Evolutionary conservation across 805 yeast genomes (phyloP), one percentile per base, ranked within the genome.

Genomic region (Ogataea siamensis): DNA sequence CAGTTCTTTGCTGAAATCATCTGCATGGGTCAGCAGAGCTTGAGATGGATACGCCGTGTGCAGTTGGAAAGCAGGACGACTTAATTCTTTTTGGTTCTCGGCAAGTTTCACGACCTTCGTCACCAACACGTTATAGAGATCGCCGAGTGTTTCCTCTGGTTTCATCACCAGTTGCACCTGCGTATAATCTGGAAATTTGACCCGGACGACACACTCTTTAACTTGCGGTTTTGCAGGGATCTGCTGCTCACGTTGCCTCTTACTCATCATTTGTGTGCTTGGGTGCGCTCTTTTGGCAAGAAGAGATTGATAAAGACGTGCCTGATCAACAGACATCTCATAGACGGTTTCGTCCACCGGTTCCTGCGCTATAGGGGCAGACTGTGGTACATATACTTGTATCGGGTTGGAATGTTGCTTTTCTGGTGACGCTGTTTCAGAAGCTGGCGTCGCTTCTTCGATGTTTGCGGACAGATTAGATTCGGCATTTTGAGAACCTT

Each of bases 151-250:
- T 33, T 76, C 76, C 1, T 50, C 48, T 5, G 76, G 67, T 8
- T 53, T 51, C 46, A 81, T 72, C n/a, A 61, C 66, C 12, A 75
- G 63, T 46, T 80, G 79, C 1, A 80, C 52, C 15, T 63, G 63
- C 3, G 70, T 64, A 38, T 70, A 67, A 54, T 81, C 84, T 0
- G 86, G 85, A 42, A 82, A 73, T 37, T 73, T 66, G 8, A 81
- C 50, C 39, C 87, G 64, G 2, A 80, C 54, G 6, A 63, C 53
- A 35, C 76, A 69, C 32, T 57, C 55, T 10, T 53, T 59, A 26
- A 44, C 42, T 36, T 53, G 61, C n/a, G 47, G 51, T 41, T 42
- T 58, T 45, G 49, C 55, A 3, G 45, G 43, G 7, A 53, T 54
- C 14, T 60, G 49, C 31, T 62, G 51, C 26, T 59, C 56, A 31